Conservation (phyloP, 2,329 filamentous ascomycete species). For the Alternaria dauci region DNA sequence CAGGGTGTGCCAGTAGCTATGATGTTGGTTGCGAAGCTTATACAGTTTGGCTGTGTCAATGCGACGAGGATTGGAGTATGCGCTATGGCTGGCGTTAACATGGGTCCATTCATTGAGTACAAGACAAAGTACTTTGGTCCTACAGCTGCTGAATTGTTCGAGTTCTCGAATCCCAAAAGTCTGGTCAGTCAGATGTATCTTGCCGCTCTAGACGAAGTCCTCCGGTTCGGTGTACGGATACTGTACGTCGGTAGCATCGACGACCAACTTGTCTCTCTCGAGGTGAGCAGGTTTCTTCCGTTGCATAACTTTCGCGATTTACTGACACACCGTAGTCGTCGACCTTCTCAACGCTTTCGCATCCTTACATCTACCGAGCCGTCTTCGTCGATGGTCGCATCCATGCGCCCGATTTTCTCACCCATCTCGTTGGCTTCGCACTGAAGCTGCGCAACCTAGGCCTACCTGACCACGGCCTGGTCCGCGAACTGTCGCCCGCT, state of each 20-base stretch:
- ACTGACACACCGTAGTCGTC: slow-evolving; percentile 70
- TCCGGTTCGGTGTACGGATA: slow-evolving; percentile 82
- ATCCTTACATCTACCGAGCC: slow-evolving; percentile 94
- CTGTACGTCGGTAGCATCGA: slow-evolving; percentile 95
- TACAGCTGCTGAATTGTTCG: slow-evolving; percentile 92
- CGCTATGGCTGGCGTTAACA: slow-evolving; percentile 87
- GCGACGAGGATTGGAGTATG: slow-evolving; percentile 80
- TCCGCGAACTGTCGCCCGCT: slow-evolving; percentile 86
- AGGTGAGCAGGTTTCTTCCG: slow-evolving; percentile 61
- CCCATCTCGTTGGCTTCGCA: slow-evolving; percentile 89
- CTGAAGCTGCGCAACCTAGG: slow-evolving; percentile 94
- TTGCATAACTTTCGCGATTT: neutral
- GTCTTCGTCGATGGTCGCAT: slow-evolving; percentile 94
- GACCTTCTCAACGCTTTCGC: slow-evolving; percentile 82
- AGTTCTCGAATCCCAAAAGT: slow-evolving; percentile 85
- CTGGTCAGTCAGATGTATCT: slow-evolving; percentile 84
- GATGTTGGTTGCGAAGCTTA: slow-evolving; percentile 91
- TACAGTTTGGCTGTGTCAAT: slow-evolving; percentile 85
- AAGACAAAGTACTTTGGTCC: slow-evolving; percentile 89
- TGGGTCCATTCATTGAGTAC: slow-evolving; percentile 92
- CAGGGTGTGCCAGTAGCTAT: slow-evolving; percentile 94
- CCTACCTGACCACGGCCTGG: slow-evolving; percentile 88
- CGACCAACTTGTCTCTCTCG: slow-evolving; percentile 92
- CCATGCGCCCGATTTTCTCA: slow-evolving; percentile 92
- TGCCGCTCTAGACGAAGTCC: slow-evolving; percentile 73